Base-by-base conservation (phyloP, 495 filamentous ascomycete genomes). In the Aspergillus olivimuriae region DNA sequence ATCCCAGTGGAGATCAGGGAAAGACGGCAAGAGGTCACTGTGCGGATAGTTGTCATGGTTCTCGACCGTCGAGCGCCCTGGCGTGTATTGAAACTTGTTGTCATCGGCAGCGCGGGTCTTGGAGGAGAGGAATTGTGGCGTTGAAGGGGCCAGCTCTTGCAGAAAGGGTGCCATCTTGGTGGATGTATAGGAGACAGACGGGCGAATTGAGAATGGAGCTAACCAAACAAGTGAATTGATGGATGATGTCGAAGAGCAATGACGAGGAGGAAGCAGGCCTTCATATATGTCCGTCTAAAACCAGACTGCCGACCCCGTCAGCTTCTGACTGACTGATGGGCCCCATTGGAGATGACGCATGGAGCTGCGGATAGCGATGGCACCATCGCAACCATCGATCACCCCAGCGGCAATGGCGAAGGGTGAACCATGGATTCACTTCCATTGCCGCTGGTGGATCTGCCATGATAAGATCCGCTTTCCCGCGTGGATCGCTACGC, bases 1-100 rank as follows among this genome's bases (percentile, higher is more conserved):
- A 1, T 58, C 60, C 77, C 77, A 82, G 12, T 70, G 60, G 39
- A 80, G 37, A 17, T 78, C 63, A 0, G 80, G 80, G 48, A 82
- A 83, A 2, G 54, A 63, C 4, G 77, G 78, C 5, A 70, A 63
- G 15, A 83, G 63, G 39, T 80, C 66, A 35, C 81, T 70, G 40
- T 78, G 65, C 14, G 71, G 63, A 50, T 83, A 83, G 40, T 62
- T 48, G 24, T 66, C 62, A 43, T 81, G 69, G 16, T 60, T 32
- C 37, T 71, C 62, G 15, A 72, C 58, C 21, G 55, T 20, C 1
- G 69, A 73, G 9, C 70, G 65, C 26, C 77, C 77, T 6, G 77
- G 77, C n/a, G 60, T 50, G 34, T 72, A 72, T 11, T 55, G 46
- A 17, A 65, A 63, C 35, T 65, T 69, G 49, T 65, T 69, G 34